Conservation (phyloP, 176 grass and related monocot genomes). For the Oryza brachyantha region DNA sequence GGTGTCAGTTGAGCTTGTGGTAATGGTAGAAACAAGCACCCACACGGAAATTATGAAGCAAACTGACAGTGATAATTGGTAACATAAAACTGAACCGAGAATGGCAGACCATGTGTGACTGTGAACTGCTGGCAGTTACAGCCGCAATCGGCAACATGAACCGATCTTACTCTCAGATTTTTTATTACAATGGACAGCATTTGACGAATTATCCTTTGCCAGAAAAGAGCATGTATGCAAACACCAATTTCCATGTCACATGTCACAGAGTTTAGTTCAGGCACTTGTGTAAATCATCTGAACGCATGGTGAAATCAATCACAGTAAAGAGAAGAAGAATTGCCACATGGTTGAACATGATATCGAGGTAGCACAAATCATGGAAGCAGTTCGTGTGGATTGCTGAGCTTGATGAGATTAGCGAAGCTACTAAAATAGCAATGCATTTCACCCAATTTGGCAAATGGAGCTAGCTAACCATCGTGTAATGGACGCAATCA, state of each 20-base stretch:
- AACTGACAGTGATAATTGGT: background rate
- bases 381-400: background rate
- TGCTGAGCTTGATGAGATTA: background rate
- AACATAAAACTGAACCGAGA: background rate
- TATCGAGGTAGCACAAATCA: background rate
- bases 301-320: too few species aligned
- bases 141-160: too few species aligned
- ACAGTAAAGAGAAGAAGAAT: background rate
- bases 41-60: background rate
- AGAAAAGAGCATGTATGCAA: background rate
- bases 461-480: background rate
- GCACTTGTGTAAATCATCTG: too few species aligned
- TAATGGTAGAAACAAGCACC: background rate
- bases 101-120: background rate
- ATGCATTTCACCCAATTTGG: background rate
- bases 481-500: background rate
- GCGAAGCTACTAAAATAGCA: background rate
- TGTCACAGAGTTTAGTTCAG: too few species aligned
- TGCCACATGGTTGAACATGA: background rate
- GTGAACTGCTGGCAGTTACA: too few species aligned
- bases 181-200: background rate
- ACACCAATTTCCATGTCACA: too few species aligned
- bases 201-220: background rate
- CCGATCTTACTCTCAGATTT: background rate
- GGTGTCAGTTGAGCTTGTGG: background rate